phyloP scores from a whole-genome alignment of 1,139 yeast species.

The Meyerozyma smithsonii region DNA sequence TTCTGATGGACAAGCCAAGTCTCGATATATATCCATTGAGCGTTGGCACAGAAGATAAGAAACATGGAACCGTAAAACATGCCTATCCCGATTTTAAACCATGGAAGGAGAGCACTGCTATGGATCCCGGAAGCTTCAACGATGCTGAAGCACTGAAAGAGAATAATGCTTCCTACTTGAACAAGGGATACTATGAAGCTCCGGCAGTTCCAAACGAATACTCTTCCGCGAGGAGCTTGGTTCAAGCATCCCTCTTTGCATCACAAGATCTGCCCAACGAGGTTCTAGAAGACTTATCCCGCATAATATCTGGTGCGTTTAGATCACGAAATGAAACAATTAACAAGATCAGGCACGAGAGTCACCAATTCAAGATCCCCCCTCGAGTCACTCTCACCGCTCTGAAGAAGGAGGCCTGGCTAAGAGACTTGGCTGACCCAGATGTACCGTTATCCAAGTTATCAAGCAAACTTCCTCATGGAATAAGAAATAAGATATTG shows the following conservation, averaged over 20 bases:
- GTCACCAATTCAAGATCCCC: conserved; percentile 65
- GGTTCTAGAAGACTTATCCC: conserved; percentile 40
- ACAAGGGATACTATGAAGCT: conserved; percentile 56
- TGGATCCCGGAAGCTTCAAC: conserved; percentile 26
- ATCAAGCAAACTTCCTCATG: conserved; percentile 86
- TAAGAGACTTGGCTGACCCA: conserved; percentile 69
- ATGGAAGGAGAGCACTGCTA: conserved; percentile 63
- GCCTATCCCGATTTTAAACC: conserved; percentile 75
- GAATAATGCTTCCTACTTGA: conserved; percentile 30
- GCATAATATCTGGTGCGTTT: conserved; percentile 58
- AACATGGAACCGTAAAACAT: not conserved
- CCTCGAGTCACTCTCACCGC: conserved; percentile 88
- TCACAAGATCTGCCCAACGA: conserved; percentile 35
- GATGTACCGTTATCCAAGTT: conserved; percentile 60
- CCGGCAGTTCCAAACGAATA: conserved; percentile 60
- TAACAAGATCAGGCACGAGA: conserved; percentile 53
- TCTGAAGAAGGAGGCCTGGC: conserved; percentile 80
- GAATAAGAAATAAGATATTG: conserved; percentile 67
- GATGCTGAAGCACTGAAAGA: conserved; percentile 24
- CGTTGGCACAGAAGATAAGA: conserved; percentile 11
- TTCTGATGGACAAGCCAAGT: conserved; percentile 33
- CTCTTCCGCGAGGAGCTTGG: conserved; percentile 48
- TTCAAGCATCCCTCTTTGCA: conserved; percentile 39
- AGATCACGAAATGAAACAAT: conserved; percentile 57
- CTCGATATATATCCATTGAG: conserved; percentile 33